Evolutionary conservation across 2,329 filamentous ascomycete species (phyloP).

Genomic region (Coniochaeta hoffmannii): DNA sequence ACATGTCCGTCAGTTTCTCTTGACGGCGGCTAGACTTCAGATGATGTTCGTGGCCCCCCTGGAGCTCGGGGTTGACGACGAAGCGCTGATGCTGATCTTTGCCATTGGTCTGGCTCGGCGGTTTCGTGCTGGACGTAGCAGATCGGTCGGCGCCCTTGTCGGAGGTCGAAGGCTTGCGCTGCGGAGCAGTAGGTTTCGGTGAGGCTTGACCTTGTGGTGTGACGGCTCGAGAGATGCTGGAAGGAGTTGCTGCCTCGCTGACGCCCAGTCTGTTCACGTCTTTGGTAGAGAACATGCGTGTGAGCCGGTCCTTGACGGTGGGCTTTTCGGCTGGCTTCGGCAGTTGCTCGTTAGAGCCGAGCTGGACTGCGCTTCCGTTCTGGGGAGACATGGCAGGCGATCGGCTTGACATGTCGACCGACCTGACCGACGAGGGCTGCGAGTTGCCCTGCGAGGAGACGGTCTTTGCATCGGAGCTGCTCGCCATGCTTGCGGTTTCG

Average conservation of each 20-base stretch:
- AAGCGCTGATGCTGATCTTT: constrained; percentile 38
- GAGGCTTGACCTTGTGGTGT: constrained; percentile 14
- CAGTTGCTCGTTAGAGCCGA: constrained; percentile 21
- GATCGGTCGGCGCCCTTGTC: constrained; percentile 25
- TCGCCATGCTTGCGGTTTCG: constrained; percentile 18
- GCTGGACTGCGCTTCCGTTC: constrained; percentile 23
- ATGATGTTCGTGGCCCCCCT: constrained; percentile 77
- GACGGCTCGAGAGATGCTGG: constrained; percentile 10
- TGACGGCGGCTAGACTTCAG: constrained; percentile 86
- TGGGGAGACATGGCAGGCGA: constrained; percentile 30
- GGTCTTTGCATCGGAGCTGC: constrained; percentile 22
- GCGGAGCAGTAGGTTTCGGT: constrained; percentile 27
- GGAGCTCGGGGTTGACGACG: constrained; percentile 37
- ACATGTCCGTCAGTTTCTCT: constrained; percentile 90
- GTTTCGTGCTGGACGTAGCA: constrained; percentile 25
- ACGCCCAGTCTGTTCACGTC: constrained; percentile 32
- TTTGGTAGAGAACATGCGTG: constrained; percentile 58
- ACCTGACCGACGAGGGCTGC: constrained; percentile 42
- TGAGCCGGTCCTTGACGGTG: constrained; percentile 56
- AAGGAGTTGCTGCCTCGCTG: constrained; percentile 18
- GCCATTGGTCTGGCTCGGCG: constrained; percentile 24
- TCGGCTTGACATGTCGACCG: constrained; percentile 30
- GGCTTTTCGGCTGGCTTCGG: constrained; percentile 42
- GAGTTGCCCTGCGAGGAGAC: constrained; percentile 36
- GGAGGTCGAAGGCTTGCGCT: constrained; percentile 35